Evolutionary conservation across 768 basidiomycete genomes (phyloP).

Genomic region (Mrakia hoshinonis): DNA sequence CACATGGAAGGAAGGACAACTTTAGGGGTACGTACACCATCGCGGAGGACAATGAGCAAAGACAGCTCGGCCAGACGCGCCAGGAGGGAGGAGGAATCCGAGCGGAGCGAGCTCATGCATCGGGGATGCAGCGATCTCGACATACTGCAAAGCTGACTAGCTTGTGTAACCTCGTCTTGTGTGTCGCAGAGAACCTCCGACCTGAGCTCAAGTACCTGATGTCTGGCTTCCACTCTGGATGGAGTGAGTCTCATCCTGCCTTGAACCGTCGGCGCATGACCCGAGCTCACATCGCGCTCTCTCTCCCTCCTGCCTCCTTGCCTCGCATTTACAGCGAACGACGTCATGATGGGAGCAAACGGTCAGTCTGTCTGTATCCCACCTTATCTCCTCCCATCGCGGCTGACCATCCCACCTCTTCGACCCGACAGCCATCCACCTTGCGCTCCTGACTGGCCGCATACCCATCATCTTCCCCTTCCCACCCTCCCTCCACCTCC

Average conservation of each 20-base stretch:
- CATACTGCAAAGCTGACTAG: neutral
- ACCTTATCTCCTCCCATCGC: neutral
- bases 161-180: neutral
- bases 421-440: conserved; percentile 26
- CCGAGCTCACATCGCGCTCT: neutral
- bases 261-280: neutral
- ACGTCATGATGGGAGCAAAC: conserved; percentile 32
- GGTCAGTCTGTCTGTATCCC: conserved; percentile 7
- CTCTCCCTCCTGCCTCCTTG: neutral
- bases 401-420: too few species aligned
- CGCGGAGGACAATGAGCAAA: neutral
- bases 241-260: conserved; percentile 16
- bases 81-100: neutral
- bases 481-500: conserved; percentile 30
- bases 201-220: conserved; percentile 30
- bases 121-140: too few species aligned
- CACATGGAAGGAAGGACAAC: conserved; percentile 24
- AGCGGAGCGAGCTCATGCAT: too few species aligned
- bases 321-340: conserved; percentile 27
- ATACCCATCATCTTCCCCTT: conserved; percentile 31
- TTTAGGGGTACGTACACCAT: conserved; percentile 28
- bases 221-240: conserved; percentile 29
- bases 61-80: too few species aligned
- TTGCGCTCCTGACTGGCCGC: conserved; percentile 28
- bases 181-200: conserved; percentile 22